Evolutionary conservation across 768 basidiomycete genomes (phyloP), one percentile per base, ranked within the genome.

Genomic region (Tricholoma saponaceum): DNA sequence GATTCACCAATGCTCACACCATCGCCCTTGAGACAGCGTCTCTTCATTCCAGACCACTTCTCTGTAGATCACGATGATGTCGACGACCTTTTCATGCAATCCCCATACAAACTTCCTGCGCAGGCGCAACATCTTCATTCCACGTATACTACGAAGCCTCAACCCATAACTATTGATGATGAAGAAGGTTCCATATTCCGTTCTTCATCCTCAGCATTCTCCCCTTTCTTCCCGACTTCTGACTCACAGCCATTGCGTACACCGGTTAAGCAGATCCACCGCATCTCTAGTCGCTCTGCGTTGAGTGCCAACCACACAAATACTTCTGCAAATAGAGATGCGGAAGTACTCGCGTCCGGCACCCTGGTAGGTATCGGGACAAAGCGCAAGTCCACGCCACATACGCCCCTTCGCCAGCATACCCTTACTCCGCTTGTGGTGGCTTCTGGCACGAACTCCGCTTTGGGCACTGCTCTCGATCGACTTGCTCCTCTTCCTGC

Each of bases 1-100:
- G 80, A 81, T 63, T 79, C 82, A 30, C 81, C 84, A 46, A 82
- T 86, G 81, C 76, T 83, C 50, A 83, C 85, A 1, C 84, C 87
- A 20, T 88, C 87, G 5, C 85, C 85, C 10, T 76, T 84, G 58
- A 75, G 81, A 53, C 76, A 76, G 60, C 73, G 72, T 10, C 70
- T 72, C 14, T 71, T 77, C 53, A 79, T 78, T 63, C 68, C 74
- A 5, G 66, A 64, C 58, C 55, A 58, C 18, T 60, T 63, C 52
- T 54, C 58, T 59, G 61, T 57, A 56, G 61, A 70, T 52, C 59
- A 64, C 32, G 52, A 70, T 39, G 78, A 80, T 62, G 61, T 69
- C 54, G 81, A 84, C 61, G 81, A 84, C 64, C 69, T 79, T 58
- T 83, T 83, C 65, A 72, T 80, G 7, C 77, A 80, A 56, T 83